Conservation (phyloP, 768 basidiomycete species). For the Boletus coccyginus region DNA sequence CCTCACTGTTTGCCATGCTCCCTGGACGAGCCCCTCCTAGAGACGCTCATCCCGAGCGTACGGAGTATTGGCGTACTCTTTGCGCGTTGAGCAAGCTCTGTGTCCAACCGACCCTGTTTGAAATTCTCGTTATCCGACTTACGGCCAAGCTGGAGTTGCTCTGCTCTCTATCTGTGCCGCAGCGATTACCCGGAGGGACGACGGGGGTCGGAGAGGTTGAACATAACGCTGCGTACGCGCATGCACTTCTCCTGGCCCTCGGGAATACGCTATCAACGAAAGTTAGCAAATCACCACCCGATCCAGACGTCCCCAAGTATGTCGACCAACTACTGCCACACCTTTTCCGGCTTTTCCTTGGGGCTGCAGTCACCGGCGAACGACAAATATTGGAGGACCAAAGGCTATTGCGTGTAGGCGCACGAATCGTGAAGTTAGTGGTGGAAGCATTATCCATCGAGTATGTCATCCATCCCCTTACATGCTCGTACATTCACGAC, state of each 20-base stretch:
- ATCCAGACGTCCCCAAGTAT: constrained; percentile 79
- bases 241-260: constrained; percentile 75
- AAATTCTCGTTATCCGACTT: constrained; percentile 74
- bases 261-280: constrained; percentile 58
- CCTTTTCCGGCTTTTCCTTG: constrained; percentile 64
- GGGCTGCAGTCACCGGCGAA: constrained; percentile 32
- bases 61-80: constrained; percentile 65
- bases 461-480: constrained; percentile 47
- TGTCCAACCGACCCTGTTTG: constrained; percentile 74
- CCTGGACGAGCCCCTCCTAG: constrained; percentile 63
- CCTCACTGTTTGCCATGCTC: constrained; percentile 71
- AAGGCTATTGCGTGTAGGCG: constrained; percentile 41
- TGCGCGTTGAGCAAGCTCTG: constrained; percentile 71
- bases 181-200: not conserved
- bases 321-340: constrained; percentile 71
- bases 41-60: constrained; percentile 53
- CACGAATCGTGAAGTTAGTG: constrained; percentile 64
- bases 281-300: constrained; percentile 39
- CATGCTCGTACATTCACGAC: not conserved
- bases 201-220: constrained; percentile 43
- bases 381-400: constrained; percentile 36
- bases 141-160: constrained; percentile 72
- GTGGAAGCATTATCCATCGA: constrained; percentile 57
- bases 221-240: constrained; percentile 76
- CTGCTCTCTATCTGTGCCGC: constrained; percentile 37